Percentiles rank a stretch among this genome's conserved stretches.
Evolutionary conservation across 257 asterid species (phyloP).

Genomic region (Penstemon davidsonii): DNA sequence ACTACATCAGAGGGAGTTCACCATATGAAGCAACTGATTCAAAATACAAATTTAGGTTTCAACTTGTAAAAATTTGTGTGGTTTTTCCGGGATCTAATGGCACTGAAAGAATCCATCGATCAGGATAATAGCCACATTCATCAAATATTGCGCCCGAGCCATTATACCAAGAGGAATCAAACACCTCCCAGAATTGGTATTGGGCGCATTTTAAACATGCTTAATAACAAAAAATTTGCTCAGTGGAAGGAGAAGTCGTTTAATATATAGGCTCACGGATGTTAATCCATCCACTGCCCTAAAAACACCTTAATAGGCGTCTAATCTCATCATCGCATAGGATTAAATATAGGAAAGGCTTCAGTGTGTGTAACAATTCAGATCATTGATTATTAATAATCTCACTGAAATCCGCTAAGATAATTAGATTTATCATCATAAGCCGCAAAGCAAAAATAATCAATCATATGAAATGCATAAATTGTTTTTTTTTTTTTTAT

Average conservation of each 20-base stretch:
- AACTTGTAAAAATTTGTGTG: constrained; percentile 42
- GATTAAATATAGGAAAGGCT: constrained; percentile 25
- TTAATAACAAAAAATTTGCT: not conserved
- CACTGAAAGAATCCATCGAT: constrained; percentile 43
- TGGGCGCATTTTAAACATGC: not conserved
- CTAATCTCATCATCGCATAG: not conserved
- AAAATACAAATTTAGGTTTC: not conserved
- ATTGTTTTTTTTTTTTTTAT: too few relatives aligned
- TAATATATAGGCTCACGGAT: not conserved
- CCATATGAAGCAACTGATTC: not conserved
- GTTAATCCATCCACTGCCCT: not conserved
- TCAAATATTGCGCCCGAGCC: constrained; percentile 67
- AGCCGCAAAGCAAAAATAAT: constrained; percentile 28
- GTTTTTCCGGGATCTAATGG: constrained; percentile 81
- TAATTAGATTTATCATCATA: constrained; percentile 52
- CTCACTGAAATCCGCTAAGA: constrained; percentile 94
- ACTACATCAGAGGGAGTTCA: not conserved
- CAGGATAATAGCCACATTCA: constrained; percentile 70
- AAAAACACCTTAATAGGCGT: not conserved
- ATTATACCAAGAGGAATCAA: constrained; percentile 38
- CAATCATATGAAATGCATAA: not conserved
- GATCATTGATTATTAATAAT: constrained; percentile 51
- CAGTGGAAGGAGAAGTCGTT: not conserved
- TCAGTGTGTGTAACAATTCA: constrained; percentile 86
- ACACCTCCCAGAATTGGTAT: not conserved